Conservation (phyloP, 2,329 filamentous ascomycete species). For the Uncinocarpus reesii region DNA sequence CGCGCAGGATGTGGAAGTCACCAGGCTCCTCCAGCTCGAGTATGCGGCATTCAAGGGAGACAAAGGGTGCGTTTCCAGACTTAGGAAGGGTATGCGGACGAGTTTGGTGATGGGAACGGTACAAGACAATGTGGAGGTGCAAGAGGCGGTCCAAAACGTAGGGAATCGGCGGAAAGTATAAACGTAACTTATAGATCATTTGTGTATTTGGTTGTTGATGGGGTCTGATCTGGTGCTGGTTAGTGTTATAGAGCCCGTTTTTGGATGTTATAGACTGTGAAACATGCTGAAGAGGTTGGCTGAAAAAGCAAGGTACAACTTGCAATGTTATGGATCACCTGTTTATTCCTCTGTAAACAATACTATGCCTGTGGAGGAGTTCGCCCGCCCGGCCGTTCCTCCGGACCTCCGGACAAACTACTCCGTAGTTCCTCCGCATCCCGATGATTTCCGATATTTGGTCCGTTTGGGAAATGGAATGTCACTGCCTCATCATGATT, state of each 20-base stretch:
- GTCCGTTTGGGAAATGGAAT: background rate
- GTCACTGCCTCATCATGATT: constrained; percentile 9
- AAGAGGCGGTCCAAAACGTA: constrained; percentile 62
- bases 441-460: background rate
- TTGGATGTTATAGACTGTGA: no score
- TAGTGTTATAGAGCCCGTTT: no score
- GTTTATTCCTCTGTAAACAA: no score
- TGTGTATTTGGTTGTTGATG: background rate
- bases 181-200: background rate
- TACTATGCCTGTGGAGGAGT: no score
- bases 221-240: background rate
- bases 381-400: no score
- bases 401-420: no score
- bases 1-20: constrained; percentile 58
- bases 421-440: no score
- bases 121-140: constrained; percentile 66
- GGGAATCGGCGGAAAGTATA: background rate
- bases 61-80: constrained; percentile 48
- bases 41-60: constrained; percentile 73
- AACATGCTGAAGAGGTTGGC: no score
- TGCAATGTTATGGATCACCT: no score
- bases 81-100: constrained; percentile 66
- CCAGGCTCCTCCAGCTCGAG: constrained; percentile 63
- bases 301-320: no score
- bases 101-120: constrained; percentile 84